Evolutionary conservation across 1,284 basidiomycete genomes (phyloP).

Genomic region (Pyrrhoderma noxium): DNA sequence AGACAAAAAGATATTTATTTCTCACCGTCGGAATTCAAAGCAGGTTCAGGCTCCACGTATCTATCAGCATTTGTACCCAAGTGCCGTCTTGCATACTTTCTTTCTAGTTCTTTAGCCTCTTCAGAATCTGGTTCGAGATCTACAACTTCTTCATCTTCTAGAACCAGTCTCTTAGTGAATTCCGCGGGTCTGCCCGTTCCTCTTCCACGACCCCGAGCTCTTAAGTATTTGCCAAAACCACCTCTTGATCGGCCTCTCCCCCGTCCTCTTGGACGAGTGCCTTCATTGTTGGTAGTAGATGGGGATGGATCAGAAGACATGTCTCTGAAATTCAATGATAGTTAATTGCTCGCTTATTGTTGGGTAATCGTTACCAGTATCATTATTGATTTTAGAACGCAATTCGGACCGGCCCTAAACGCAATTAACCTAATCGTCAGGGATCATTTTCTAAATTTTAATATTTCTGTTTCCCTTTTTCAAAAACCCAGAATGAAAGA

Average conservation of each 20-base stretch:
- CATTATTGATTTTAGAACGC: no score
- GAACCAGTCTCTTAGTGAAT: conserved; percentile 48
- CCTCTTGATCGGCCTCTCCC: conserved; percentile 18
- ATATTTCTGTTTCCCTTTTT: no score
- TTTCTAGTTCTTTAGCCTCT: conserved; percentile 38
- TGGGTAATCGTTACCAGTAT: no score
- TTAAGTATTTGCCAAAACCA: conserved; percentile 20
- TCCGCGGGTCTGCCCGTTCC: conserved; percentile 17
- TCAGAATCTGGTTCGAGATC: conserved; percentile 39
- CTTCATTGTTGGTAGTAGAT: neutral
- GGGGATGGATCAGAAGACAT: no score
- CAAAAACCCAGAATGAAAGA: conserved; percentile 63
- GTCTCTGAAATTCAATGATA: no score
- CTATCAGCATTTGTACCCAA: conserved; percentile 64
- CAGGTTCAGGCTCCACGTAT: conserved; percentile 58
- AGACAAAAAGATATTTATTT: conserved; percentile 15
- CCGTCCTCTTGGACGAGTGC: neutral
- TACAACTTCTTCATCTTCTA: conserved; percentile 45
- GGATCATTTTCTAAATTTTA: no score
- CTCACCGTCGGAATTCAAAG: conserved; percentile 61
- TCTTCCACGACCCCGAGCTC: conserved; percentile 17
- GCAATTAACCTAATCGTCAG: no score
- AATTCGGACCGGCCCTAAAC: no score
- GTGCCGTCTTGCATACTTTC: conserved; percentile 48
- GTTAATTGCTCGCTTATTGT: no score